Percentiles rank a stretch among this genome's conserved stretches.
These are phyloP conservation scores for Cafeteria roenbergensis DNA, from an alignment of 108 stramenopile species.

Conservation along the genomic window DNA sequence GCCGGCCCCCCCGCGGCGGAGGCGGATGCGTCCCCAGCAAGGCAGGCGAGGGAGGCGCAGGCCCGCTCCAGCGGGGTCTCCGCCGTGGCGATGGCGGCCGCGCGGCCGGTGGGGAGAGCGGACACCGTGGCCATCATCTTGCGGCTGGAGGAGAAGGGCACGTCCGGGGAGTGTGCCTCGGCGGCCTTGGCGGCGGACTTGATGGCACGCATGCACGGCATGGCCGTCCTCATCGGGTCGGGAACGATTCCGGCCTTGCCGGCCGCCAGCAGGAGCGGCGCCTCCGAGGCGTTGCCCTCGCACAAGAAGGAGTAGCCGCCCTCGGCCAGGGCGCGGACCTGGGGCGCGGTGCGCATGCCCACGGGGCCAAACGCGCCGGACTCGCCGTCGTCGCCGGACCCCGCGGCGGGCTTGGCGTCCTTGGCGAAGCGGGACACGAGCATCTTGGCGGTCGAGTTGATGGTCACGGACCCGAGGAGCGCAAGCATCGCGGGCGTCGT, in stretches of 20 bases:
- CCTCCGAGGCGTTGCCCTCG: slow-evolving; percentile 37
- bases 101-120: not conserved
- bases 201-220: not conserved
- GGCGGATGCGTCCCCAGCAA: too few relatives aligned
- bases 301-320: slow-evolving; percentile 75
- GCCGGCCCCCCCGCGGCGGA: not conserved
- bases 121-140: slow-evolving; percentile 27
- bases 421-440: slow-evolving; percentile 57
- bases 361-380: slow-evolving; percentile 3
- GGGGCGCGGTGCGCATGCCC: slow-evolving; percentile 2
- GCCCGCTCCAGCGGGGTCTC: not conserved
- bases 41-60: too few relatives aligned
- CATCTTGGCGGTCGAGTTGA: slow-evolving; percentile 63
- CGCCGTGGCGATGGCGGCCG: not conserved
- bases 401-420: not conserved
- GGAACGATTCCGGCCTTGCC: slow-evolving; percentile 14
- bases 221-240: slow-evolving; percentile 44
- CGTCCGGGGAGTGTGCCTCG: slow-evolving; percentile 2
- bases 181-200: not conserved
- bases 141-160: slow-evolving; percentile 33
- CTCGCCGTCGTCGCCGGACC: slow-evolving; percentile 4
- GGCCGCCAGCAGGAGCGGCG: slow-evolving; percentile 31
- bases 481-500: slow-evolving; percentile 38
- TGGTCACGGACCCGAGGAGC: slow-evolving; percentile 54
- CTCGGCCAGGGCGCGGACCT: slow-evolving; percentile 29